Percentiles rank a stretch among this genome's conserved stretches.
Evolutionary conservation across 139 green algal species (phyloP).

Genomic region (Zygnema cylindricum): DNA sequence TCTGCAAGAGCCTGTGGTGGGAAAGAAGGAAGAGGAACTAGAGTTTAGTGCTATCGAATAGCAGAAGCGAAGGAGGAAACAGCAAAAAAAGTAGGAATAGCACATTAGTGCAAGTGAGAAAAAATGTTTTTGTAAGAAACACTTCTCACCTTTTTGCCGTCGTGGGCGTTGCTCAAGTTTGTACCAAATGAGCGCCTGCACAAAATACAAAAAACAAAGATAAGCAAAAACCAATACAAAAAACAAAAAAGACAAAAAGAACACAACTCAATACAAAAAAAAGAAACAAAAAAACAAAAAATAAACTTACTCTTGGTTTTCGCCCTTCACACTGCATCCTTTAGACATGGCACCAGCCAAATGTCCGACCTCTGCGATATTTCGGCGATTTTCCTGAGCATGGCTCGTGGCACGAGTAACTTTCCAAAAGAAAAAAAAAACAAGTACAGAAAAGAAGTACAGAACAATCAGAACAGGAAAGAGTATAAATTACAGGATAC

Average conservation of each 20-base stretch:
- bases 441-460: too few species aligned
- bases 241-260: neutral
- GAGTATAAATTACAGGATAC: neutral
- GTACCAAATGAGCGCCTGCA: slow-evolving; percentile 28
- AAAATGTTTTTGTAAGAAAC: neutral
- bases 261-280: neutral
- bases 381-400: neutral
- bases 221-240: neutral
- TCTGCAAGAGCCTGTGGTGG: neutral
- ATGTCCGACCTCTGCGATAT: slow-evolving; percentile 37
- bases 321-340: slow-evolving; percentile 19
- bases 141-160: neutral
- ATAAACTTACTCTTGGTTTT: slow-evolving; percentile 33
- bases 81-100: neutral
- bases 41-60: neutral
- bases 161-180: slow-evolving; percentile 9
- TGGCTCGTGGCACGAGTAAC: neutral
- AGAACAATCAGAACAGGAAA: neutral
- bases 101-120: neutral
- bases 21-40: neutral
- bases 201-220: neutral
- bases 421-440: slow-evolving; percentile 2
- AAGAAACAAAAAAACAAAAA: neutral
- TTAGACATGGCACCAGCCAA: slow-evolving; percentile 31
- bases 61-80: neutral